Percentiles rank a stretch among this genome's conserved stretches.
These are phyloP conservation scores for Cystobasidium slooffiae DNA, from an alignment of 1,284 basidiomycete species.

Conservation along the genomic window DNA sequence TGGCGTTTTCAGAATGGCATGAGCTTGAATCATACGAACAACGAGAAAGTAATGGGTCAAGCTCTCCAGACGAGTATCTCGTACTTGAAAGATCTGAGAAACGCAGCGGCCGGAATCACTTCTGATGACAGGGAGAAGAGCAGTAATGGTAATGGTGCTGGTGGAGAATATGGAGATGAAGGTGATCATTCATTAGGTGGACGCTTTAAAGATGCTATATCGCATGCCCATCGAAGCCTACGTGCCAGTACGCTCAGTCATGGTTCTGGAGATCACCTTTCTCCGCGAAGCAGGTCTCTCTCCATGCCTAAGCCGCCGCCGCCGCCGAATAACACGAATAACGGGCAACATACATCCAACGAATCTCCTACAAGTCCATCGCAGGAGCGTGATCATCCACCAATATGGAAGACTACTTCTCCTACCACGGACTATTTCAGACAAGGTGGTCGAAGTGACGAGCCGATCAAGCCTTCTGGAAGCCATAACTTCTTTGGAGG, in stretches of 20 bases:
- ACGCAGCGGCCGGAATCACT: not conserved
- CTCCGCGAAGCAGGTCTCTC: conserved; percentile 8
- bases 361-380: conserved; percentile 14
- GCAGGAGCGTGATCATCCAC: conserved; percentile 9
- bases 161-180: not conserved
- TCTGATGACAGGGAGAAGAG: conserved; percentile 10
- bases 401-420: not conserved
- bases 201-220: conserved; percentile 33
- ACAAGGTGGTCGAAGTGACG: conserved; percentile 4
- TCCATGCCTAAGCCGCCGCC: conserved; percentile 3
- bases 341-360: not conserved
- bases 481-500: conserved; percentile 9
- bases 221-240: conserved; percentile 12
- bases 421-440: conserved; percentile 7
- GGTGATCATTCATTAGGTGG: conserved; percentile 11
- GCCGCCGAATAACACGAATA: not conserved
- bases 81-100: conserved; percentile 17
- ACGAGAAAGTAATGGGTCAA: conserved; percentile 29
- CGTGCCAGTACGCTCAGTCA: conserved; percentile 18
- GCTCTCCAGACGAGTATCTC: conserved; percentile 24
- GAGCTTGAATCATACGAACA: conserved; percentile 27
- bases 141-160: not conserved
- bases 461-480: conserved; percentile 1
- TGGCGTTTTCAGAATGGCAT: conserved; percentile 39
- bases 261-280: conserved; percentile 5